Evolutionary conservation across 2,329 filamentous ascomycete species (phyloP).

Genomic region (Botrytis tulipae): DNA sequence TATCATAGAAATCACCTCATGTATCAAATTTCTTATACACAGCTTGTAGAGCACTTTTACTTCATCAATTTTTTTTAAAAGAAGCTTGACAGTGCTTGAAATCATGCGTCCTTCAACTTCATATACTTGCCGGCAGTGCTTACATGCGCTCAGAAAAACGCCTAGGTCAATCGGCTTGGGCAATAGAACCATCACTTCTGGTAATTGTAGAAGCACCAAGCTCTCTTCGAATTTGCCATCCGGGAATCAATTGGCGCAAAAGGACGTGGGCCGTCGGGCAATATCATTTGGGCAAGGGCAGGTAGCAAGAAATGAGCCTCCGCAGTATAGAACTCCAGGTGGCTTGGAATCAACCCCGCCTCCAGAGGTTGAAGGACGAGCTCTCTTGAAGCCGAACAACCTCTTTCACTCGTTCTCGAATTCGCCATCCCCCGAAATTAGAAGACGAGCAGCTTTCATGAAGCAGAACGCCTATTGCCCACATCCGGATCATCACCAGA

Average conservation of each 20-base stretch:
- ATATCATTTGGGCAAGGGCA: constrained; percentile 31
- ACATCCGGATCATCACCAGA: constrained; percentile 81
- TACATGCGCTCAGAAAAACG: constrained; percentile 32
- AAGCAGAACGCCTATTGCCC: constrained; percentile 91
- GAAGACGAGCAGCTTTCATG: constrained; percentile 85
- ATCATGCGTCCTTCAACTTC: constrained; percentile 33
- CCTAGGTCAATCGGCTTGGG: constrained; percentile 25
- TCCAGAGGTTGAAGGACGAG: constrained; percentile 31
- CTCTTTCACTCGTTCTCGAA: constrained; percentile 90
- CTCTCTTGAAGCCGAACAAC: constrained; percentile 58
- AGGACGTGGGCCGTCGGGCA: constrained; percentile 27
- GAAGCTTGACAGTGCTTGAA: background rate
- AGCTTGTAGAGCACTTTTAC: background rate
- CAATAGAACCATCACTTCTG: constrained; percentile 31
- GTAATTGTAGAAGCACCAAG: constrained; percentile 25
- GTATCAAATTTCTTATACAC: constrained; percentile 11
- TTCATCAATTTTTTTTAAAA: too few species aligned
- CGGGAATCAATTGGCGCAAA: constrained; percentile 18
- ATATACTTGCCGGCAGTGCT: constrained; percentile 38
- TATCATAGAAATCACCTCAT: constrained; percentile 19
- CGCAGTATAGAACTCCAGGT: constrained; percentile 29
- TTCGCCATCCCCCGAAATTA: constrained; percentile 85
- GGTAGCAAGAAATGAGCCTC: constrained; percentile 31
- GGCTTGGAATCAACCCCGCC: constrained; percentile 29
- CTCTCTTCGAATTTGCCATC: constrained; percentile 23